phyloP scores from a whole-genome alignment of 164 flowering plant genomes.

The Piper longum region DNA sequence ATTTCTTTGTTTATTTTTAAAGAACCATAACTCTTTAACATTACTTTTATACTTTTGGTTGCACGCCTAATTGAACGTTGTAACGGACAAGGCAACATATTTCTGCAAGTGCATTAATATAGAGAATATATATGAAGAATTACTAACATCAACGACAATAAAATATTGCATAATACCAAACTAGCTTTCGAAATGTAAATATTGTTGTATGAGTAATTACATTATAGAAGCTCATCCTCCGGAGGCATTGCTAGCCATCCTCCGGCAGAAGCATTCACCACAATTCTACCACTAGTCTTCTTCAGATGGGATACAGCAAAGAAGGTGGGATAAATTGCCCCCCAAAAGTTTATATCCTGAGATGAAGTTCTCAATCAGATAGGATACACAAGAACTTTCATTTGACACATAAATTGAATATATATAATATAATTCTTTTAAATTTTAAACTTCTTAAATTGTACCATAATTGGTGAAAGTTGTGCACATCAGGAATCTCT shows the following conservation, averaged over 20 bases:
- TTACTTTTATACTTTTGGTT: too few relatives aligned
- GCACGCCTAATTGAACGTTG: too few relatives aligned
- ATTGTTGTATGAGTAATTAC: constrained; percentile 10
- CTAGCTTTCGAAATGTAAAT: too few relatives aligned
- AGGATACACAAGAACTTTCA: neutral
- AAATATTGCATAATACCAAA: neutral
- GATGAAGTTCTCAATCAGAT: neutral
- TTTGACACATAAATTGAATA: neutral
- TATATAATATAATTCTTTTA: constrained; percentile 31
- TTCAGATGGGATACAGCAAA: constrained; percentile 39
- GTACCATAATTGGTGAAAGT: too few relatives aligned
- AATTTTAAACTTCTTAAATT: constrained; percentile 5
- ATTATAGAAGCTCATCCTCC: constrained; percentile 28
- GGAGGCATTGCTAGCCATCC: constrained; percentile 28
- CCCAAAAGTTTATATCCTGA: constrained; percentile 51
- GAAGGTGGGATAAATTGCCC: constrained; percentile 27
- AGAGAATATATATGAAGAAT: too few relatives aligned
- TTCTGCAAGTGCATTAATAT: neutral
- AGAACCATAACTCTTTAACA: too few relatives aligned
- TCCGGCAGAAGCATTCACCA: constrained; percentile 22
- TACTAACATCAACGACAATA: neutral
- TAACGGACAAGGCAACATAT: too few relatives aligned
- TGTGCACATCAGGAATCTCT: constrained; percentile 18
- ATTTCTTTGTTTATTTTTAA: too few relatives aligned
- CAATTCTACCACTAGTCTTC: constrained; percentile 33